These are phyloP conservation scores for Phytophthora multivora DNA, from an alignment of 352 stramenopile species.

Conservation along the genomic window DNA sequence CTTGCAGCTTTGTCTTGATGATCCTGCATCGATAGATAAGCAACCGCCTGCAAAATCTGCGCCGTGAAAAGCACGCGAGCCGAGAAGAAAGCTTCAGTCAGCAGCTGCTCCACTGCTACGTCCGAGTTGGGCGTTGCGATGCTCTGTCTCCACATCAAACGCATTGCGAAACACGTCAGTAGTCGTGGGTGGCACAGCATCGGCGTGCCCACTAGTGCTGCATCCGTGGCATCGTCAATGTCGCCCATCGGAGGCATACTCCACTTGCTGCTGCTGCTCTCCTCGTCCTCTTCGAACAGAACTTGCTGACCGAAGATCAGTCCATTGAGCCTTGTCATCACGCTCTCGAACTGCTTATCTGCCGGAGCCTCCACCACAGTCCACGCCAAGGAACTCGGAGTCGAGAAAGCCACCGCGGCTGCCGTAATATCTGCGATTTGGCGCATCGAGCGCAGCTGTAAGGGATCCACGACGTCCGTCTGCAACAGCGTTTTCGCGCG, in stretches of 20 bases:
- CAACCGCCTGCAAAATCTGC: conserved; percentile 62
- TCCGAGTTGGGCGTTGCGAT: conserved; percentile 31
- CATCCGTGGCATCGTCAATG: conserved; percentile 24
- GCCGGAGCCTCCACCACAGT: conserved; percentile 43
- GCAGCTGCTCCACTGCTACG: conserved; percentile 42
- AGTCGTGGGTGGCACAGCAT: conserved; percentile 58
- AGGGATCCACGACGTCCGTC: conserved; percentile 41
- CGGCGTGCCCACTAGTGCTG: conserved; percentile 37
- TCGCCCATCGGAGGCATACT: conserved; percentile 17
- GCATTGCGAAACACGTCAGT: conserved; percentile 59
- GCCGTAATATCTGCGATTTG: conserved; percentile 51
- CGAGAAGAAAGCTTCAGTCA: conserved; percentile 63
- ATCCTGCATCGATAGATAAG: conserved; percentile 34
- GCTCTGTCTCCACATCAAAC: conserved; percentile 50
- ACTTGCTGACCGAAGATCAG: conserved; percentile 78
- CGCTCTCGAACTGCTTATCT: conserved; percentile 52
- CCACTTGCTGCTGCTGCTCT: conserved; percentile 19
- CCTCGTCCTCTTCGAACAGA: conserved; percentile 70
- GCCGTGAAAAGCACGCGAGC: conserved; percentile 61
- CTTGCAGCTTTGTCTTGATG: conserved; percentile 4
- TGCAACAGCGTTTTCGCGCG: conserved; percentile 44
- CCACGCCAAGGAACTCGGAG: conserved; percentile 48
- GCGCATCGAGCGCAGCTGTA: conserved; percentile 66
- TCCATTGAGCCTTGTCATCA: conserved; percentile 52
- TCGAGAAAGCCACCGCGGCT: conserved; percentile 46